These are phyloP conservation scores for Pistacia vera DNA, from an alignment of 345 rosid genomes.

Conservation along the genomic window DNA sequence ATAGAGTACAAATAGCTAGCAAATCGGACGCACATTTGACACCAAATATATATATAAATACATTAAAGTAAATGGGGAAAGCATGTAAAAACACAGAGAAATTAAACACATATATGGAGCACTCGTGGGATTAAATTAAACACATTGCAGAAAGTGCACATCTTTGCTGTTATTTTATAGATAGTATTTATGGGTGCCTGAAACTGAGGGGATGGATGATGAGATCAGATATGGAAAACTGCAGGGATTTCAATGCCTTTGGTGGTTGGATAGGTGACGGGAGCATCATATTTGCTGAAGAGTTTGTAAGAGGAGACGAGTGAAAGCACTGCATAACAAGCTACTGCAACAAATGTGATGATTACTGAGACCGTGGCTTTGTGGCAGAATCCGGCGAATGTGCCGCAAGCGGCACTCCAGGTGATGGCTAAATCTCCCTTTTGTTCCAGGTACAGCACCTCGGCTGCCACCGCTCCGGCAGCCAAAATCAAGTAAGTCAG, in stretches of 20 bases:
- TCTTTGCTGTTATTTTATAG: background rate
- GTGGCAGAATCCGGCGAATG: constrained; percentile 69
- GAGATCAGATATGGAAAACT: constrained; percentile 29
- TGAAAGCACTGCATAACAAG: constrained; percentile 55
- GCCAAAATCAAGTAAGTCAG: constrained; percentile 68
- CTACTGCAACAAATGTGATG: constrained; percentile 56
- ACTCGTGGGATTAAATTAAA: background rate
- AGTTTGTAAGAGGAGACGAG: constrained; percentile 80
- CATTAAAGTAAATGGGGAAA: background rate
- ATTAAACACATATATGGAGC: background rate
- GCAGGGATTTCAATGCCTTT: constrained; percentile 46
- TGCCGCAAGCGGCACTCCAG: constrained; percentile 75
- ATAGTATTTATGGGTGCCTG: constrained; percentile 7
- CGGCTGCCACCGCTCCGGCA: constrained; percentile 69
- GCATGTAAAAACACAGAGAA: too few relatives aligned
- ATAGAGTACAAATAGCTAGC: background rate
- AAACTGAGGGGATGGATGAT: constrained; percentile 39
- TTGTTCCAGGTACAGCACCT: constrained; percentile 72
- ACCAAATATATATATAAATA: background rate
- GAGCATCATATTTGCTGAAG: constrained; percentile 73
- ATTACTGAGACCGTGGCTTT: constrained; percentile 63
- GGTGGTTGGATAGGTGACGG: constrained; percentile 31
- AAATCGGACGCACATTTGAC: background rate
- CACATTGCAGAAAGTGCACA: background rate
- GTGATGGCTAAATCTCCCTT: constrained; percentile 66